These are phyloP conservation scores for Ascochyta viciae-villosae DNA, from an alignment of 2,329 filamentous ascomycete species.

Conservation along the genomic window DNA sequence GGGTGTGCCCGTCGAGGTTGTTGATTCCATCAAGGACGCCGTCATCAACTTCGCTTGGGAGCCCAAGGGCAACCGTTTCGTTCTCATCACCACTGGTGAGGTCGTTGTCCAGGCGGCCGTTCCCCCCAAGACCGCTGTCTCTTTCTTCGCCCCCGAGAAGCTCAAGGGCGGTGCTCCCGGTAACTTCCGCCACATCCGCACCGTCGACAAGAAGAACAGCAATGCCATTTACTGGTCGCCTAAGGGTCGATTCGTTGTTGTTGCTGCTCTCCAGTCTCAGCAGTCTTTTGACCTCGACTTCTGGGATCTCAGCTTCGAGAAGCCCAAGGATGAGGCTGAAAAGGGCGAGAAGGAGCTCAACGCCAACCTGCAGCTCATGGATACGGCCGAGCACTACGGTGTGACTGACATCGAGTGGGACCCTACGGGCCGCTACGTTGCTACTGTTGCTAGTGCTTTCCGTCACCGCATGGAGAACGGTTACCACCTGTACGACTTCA, in stretches of 20 bases:
- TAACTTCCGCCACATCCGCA: conserved; percentile 96
- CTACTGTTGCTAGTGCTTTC: conserved; percentile 92
- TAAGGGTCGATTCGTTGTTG: conserved; percentile 90
- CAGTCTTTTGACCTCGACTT: conserved; percentile 97
- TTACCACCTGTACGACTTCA: conserved; percentile 98
- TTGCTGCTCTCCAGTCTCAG: conserved; percentile 90
- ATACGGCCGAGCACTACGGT: conserved; percentile 92
- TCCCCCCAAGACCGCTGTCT: conserved; percentile 89
- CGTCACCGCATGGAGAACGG: conserved; percentile 99
- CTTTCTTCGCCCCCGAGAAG: conserved; percentile 98
- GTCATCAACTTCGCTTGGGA: conserved; percentile 99
- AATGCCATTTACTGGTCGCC: conserved; percentile 99
- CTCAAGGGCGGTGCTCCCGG: conserved; percentile 79
- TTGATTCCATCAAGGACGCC: conserved; percentile 96
- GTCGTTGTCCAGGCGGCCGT: conserved; percentile 78
- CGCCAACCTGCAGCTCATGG: conserved; percentile 94
- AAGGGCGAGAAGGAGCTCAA: conserved; percentile 93
- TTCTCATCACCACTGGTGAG: conserved; percentile 94
- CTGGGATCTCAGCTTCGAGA: conserved; percentile 95
- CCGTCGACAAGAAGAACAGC: conserved; percentile 98
- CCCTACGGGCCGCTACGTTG: conserved; percentile 91
- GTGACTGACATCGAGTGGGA: conserved; percentile 99
- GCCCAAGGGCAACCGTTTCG: conserved; percentile 95
- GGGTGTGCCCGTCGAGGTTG: conserved; percentile 96
- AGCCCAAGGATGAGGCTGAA: conserved; percentile 77